A percentile compares a stretch with the other conserved stretches of the same genome.
Conservation (phyloP, 257 asterid genomes). For the Solanum dulcamara region DNA sequence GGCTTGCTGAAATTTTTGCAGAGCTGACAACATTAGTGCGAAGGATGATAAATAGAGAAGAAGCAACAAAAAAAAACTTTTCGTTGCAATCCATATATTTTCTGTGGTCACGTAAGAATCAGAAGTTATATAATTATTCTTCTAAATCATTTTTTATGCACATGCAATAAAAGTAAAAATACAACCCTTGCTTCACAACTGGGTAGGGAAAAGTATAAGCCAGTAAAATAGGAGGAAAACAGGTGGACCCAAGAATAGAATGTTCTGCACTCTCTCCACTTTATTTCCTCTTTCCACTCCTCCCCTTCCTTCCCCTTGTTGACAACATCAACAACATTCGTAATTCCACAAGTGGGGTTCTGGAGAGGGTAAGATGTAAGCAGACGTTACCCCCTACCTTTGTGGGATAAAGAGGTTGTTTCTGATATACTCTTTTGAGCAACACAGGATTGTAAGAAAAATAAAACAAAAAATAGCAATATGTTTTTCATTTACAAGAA, state of each 20-base stretch:
- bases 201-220: neutral
- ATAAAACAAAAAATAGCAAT: neutral
- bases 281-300: neutral
- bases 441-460: neutral
- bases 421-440: neutral
- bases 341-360: neutral
- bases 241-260: neutral
- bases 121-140: neutral
- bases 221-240: neutral
- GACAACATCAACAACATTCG: neutral
- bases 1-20: conserved; percentile 76
- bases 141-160: neutral
- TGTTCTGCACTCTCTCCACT: neutral
- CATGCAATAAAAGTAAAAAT: neutral
- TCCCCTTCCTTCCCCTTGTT: neutral
- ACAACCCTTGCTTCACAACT: neutral
- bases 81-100: neutral
- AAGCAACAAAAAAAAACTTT: neutral
- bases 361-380: neutral
- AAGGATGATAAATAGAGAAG: neutral
- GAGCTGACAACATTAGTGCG: conserved; percentile 18
- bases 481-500: neutral
- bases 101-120: neutral
- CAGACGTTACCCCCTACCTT: neutral
- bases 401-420: neutral